Base-by-base conservation (phyloP, 441 rosid species). In the Populus tomentosa region DNA sequence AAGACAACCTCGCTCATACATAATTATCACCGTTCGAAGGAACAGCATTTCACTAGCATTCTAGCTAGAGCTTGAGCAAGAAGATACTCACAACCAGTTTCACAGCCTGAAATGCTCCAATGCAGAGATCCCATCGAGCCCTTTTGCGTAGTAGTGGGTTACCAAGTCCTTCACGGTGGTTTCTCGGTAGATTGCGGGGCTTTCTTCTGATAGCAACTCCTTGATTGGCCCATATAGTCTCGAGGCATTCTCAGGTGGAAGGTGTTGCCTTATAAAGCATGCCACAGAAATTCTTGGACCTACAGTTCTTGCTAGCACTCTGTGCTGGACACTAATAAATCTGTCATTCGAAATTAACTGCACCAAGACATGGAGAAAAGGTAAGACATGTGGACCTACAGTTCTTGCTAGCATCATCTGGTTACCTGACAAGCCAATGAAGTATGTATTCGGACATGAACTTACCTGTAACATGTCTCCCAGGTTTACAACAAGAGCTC, bases 381-480 rank as follows among this genome's bases (percentile, higher is more conserved):
- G 30, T 28, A 28, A 28, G 30, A 28, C 30, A 28, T 28, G 0
- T 28, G 30, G 30, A 28, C 30, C 30, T 28, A 28, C 30, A 28
- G 30, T 28, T 28, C 3, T 28, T 28, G 30, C 30, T 28, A 28
- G 30, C 30, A 28, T 28, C 30, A 28, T 28, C 30, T 28, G 30
- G 30, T 28, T 28, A 26, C 30, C 30, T 28, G 30, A 2, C 30
- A 28, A 28, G 30, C 30, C 30, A 28, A 2, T 28, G 3, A 28
- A 28, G 30, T 28, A 28, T 28, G 30, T 28, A 28, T 28, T 28
- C 3, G 30, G 30, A 28, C 30, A 10, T 40, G 14, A 20, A 65
- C 79, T 56, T 78, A 79, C 95, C 90, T 93, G 97, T 73, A 93
- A 89, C 74, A 93, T 42, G 79, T 93, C 98, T 71, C 97, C 97